Base-by-base conservation (phyloP, 2,329 filamentous ascomycete genomes). In the Xylariaceae sp. region DNA sequence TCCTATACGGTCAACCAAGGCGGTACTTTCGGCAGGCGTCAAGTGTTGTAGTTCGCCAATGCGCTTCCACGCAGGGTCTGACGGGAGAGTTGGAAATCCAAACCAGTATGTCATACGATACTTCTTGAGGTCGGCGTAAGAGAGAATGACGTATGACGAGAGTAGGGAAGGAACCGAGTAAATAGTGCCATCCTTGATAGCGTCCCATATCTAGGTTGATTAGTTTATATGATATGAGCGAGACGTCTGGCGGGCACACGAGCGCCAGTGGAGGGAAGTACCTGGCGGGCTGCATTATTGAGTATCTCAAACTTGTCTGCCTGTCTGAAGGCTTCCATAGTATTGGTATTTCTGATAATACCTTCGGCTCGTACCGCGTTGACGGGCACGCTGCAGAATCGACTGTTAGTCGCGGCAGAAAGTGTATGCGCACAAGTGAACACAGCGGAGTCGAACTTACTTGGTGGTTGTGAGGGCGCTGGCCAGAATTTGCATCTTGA, bases 51-150 rank as follows among this genome's bases (percentile, higher is more conserved):
- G 74, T 8, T 75, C 75, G 2, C 76, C 79, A 1, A 78, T 71
- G 48, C 85, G 76, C 63, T 82, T 86, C 94, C 94, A 99, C 26
- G 80, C 77, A 1, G 90, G 89, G 51, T 92, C 86, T 3, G 92
- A 95, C 68, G 95, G 92, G 42, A 99, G 79, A 15, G 92, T 91
- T 1, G 94, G 94, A 66, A 95, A 99, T 5, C 88, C 92, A 71
- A 97, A 97, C 85, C 95, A 95, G 73, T 97, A 97, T n/a, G 87
- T 90, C 69, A 97, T 96, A 59, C 86, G 89, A 74, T 97, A 97
- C 68, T 95, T 96, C 71, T 99, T 99, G 32, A 99, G 80, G 68
- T 99, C 92, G 58, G 94, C 92, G 69, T 89, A 99, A 15, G 90
- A 96, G 43, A 97, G 83, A 54, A 95, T 84, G 22, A 89, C 81